Evolutionary conservation across 148 eudicot species (phyloP), one percentile per base, ranked within the genome.

Genomic region (Gaultheria prostrata): DNA sequence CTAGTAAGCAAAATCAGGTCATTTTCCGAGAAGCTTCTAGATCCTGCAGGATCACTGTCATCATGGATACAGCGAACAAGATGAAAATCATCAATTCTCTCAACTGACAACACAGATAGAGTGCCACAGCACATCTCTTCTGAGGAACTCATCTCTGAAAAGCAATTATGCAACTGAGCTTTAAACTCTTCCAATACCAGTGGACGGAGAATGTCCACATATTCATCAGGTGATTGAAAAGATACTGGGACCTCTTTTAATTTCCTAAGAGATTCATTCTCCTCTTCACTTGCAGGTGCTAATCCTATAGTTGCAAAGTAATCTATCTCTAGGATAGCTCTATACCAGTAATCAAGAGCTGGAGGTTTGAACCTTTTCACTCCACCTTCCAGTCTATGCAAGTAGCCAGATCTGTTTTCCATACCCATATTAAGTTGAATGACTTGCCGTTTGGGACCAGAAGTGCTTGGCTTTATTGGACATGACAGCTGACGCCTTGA

Each of bases 21-120:
- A 91, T 93, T 92, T 81, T 97, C 99, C 82, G 89, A 85, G 83
- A 91, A 91, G 82, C 86, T 86, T 87, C 86, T 91, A 82, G 93
- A 87, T 69, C 86, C 90, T 80, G 89, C 79, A 45, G 80, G 82
- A 77, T 87, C 90, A 80, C 39, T 80, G 72, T 92, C 96, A 82
- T 95, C 96, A 80, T 90, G 92, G 83, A 92, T 92, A 83, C 98
- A 92, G 77, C 98, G 98, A 89, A 97, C 95, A 88, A 97, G 88
- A 88, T 95, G 97, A 88, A 97, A 97, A 83, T 95, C 99, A 88
- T 97, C 99, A 80, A 97, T 83, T 88, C 96, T 93, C 91, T 97
- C 99, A 87, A 97, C 93, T 50, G 99, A 95, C 71, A 97, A 86
- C 85, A 97, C 96, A 70, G 99, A 97, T 82, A 95, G 48, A 86